These are phyloP conservation scores for Fraxinus excelsior DNA, from an alignment of 257 asterid genomes.

Conservation along the genomic window DNA sequence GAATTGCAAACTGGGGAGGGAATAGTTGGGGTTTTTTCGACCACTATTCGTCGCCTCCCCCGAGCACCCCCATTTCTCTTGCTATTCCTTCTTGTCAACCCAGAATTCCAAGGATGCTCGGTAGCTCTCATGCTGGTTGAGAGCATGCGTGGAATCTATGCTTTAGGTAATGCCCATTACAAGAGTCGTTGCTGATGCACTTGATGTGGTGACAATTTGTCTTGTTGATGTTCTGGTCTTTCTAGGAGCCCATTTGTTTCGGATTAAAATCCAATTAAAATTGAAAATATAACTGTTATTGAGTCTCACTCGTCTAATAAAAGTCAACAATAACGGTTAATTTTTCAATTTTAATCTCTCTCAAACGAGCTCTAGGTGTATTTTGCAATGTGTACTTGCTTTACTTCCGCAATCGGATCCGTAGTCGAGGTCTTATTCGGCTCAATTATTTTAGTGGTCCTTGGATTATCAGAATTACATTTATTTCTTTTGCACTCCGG, in stretches of 20 bases:
- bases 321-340: too few relatives aligned
- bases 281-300: too few relatives aligned
- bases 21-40: conserved; percentile 38
- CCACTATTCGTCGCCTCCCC: conserved; percentile 63
- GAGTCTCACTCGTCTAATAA: too few relatives aligned
- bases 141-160: conserved; percentile 87
- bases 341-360: too few relatives aligned
- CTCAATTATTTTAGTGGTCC: conserved; percentile 78
- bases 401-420: conserved; percentile 61
- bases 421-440: conserved; percentile 43
- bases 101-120: conserved; percentile 70
- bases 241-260: too few relatives aligned
- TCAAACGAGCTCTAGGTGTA: conserved; percentile 58
- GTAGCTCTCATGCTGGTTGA: conserved; percentile 82
- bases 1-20: conserved; percentile 39
- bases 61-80: conserved; percentile 57
- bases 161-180: conserved; percentile 90
- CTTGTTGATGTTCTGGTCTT: conserved; percentile 67
- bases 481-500: conserved; percentile 57
- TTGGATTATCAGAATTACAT: conserved; percentile 66
- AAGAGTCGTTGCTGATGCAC: conserved; percentile 83
- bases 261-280: too few relatives aligned
- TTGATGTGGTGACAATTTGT: conserved; percentile 75
- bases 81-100: conserved; percentile 68
- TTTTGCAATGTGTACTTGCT: conserved; percentile 53